phyloP scores from a whole-genome alignment of 2,329 filamentous ascomycete species.

The Aureobasidium zeae region DNA sequence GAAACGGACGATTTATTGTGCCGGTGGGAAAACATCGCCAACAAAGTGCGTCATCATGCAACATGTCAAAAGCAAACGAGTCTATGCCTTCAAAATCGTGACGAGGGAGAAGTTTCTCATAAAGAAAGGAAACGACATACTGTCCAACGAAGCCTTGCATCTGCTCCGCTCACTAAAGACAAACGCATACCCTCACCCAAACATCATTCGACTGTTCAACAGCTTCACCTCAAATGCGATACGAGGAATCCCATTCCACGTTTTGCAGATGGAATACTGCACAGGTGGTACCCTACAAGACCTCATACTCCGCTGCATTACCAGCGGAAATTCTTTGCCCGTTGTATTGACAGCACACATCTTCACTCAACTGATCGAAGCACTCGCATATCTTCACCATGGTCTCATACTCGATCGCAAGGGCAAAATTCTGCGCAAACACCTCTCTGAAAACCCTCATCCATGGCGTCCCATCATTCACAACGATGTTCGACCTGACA shows the following conservation, averaged over 20 bases:
- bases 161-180: not conserved
- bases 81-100: not conserved
- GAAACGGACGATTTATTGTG: not conserved
- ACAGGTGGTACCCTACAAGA: conserved; percentile 17
- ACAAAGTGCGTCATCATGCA: not conserved
- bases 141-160: not conserved
- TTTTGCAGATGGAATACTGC: conserved; percentile 20
- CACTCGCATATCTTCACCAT: conserved; percentile 18
- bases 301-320: conserved; percentile 13
- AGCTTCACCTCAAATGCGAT: not conserved
- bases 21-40: not conserved
- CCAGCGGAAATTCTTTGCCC: conserved; percentile 4
- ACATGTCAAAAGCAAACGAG: not conserved
- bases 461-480: conserved; percentile 19
- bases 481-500: conserved; percentile 20
- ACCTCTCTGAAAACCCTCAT: not conserved
- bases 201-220: not conserved
- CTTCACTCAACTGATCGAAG: conserved; percentile 16
- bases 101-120: not conserved
- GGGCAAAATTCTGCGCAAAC: not conserved
- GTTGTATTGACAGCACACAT: conserved; percentile 18
- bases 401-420: conserved; percentile 6
- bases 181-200: not conserved
- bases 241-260: not conserved
- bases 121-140: not conserved